These are phyloP conservation scores for Jamesozyma lodderae DNA, from an alignment of 805 yeast genomes.

Conservation along the genomic window DNA sequence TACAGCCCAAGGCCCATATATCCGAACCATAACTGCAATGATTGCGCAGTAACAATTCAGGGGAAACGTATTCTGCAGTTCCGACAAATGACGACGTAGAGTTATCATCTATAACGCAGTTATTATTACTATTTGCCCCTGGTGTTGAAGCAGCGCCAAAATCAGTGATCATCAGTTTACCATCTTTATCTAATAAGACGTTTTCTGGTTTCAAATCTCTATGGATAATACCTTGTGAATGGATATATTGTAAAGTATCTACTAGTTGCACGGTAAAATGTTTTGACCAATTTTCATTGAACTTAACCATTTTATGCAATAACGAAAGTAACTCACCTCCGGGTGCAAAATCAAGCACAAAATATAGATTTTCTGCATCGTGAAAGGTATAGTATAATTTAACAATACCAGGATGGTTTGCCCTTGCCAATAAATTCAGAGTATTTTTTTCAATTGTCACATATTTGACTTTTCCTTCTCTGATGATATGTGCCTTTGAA, in stretches of 20 bases:
- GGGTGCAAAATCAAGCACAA: constrained; percentile 88
- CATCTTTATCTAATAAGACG: constrained; percentile 72
- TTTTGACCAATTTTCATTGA: constrained; percentile 63
- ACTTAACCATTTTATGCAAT: constrained; percentile 66
- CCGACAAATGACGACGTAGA: constrained; percentile 78
- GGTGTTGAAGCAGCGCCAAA: constrained; percentile 86
- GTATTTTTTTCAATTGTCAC: constrained; percentile 93
- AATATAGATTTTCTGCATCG: constrained; percentile 77
- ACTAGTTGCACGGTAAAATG: constrained; percentile 80
- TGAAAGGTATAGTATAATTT: constrained; percentile 90
- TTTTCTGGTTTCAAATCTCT: constrained; percentile 94
- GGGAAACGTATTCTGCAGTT: constrained; percentile 94
- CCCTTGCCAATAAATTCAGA: constrained; percentile 57
- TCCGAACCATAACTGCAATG: constrained; percentile 78
- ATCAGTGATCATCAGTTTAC: constrained; percentile 87
- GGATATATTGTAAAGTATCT: constrained; percentile 88
- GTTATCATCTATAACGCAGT: constrained; percentile 16
- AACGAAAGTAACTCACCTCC: constrained; percentile 87
- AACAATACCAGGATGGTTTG: constrained; percentile 91
- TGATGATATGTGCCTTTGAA: constrained; percentile 84
- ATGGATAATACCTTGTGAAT: constrained; percentile 81
- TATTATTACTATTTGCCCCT: constrained; percentile 11
- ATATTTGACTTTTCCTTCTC: constrained; percentile 89
- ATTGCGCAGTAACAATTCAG: constrained; percentile 73
- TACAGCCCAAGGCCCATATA: constrained; percentile 92